These are phyloP conservation scores for Ophiorrhiza pumila DNA, from an alignment of 257 asterid genomes.

Conservation along the genomic window DNA sequence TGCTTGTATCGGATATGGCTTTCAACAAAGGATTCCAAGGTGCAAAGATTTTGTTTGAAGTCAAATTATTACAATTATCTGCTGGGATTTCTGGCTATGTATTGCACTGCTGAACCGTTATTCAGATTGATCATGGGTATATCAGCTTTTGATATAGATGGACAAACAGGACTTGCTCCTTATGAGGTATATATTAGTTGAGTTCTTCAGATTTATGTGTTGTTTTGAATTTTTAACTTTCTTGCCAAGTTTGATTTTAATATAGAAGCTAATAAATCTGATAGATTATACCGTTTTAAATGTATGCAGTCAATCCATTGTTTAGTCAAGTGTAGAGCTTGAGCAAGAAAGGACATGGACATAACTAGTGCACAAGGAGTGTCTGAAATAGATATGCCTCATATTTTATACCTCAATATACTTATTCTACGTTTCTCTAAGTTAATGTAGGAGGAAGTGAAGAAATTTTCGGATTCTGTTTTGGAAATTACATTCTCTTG, in stretches of 20 bases:
- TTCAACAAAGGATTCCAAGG: conserved; percentile 49
- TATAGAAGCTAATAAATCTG: conserved; percentile 1
- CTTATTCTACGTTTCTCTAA: not conserved
- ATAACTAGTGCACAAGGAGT: not conserved
- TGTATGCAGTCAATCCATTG: not conserved
- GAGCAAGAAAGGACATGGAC: not conserved
- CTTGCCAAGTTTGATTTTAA: not conserved
- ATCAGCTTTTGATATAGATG: conserved; percentile 72
- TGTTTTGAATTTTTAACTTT: not conserved
- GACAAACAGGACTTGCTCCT: conserved; percentile 61
- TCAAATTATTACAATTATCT: conserved; percentile 73
- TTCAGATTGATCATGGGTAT: conserved; percentile 68
- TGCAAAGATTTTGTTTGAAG: conserved; percentile 63
- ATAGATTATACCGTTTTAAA: not conserved
- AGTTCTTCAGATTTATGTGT: conserved; percentile 1
- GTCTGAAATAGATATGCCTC: not conserved
- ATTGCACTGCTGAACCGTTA: conserved; percentile 75
- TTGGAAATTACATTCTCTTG: not conserved
- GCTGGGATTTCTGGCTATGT: conserved; percentile 70
- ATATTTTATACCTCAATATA: not conserved
- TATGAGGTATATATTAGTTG: conserved; percentile 56
- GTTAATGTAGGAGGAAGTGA: not conserved
- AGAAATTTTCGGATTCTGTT: not conserved
- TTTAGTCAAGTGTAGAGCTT: not conserved
- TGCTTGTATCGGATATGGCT: conserved; percentile 61